Evolutionary conservation across 148 eudicot genomes (phyloP).

Genomic region (Fagopyrum esculentum): DNA sequence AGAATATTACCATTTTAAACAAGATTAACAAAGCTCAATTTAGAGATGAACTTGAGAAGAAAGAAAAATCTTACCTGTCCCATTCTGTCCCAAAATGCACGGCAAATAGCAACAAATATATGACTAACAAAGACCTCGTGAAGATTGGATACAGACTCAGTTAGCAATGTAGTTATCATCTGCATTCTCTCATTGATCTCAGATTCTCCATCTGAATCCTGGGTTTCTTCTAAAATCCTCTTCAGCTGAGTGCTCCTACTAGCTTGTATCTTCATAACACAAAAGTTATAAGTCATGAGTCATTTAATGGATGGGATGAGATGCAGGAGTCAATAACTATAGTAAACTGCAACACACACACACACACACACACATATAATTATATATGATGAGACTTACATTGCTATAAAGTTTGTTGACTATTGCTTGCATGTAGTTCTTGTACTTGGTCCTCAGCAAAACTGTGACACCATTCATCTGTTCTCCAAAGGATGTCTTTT

Average conservation of each 20-base stretch:
- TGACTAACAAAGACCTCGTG: constrained; percentile 67
- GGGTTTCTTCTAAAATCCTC: constrained; percentile 76
- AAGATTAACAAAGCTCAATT: neutral
- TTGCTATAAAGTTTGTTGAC: constrained; percentile 59
- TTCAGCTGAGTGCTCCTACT: constrained; percentile 64
- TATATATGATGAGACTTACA: constrained; percentile 33
- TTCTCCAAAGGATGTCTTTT: constrained; percentile 66
- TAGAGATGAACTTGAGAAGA: neutral
- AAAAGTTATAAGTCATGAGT: neutral
- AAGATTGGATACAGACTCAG: constrained; percentile 61
- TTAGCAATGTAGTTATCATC: constrained; percentile 47
- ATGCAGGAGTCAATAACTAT: neutral
- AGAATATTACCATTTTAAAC: too few species aligned
- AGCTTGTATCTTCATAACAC: constrained; percentile 45
- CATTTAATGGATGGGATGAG: neutral
- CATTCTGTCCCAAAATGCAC: constrained; percentile 85
- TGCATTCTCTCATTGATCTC: constrained; percentile 81
- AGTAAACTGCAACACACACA: too few species aligned
- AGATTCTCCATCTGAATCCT: constrained; percentile 69
- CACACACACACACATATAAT: too few species aligned
- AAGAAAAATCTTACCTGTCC: constrained; percentile 51
- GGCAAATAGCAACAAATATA: constrained; percentile 62
- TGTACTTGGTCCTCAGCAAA: constrained; percentile 73
- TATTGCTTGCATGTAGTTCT: constrained; percentile 74
- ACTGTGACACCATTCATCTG: constrained; percentile 76